These are phyloP conservation scores for Phylloporus rhodoxanthus DNA, from an alignment of 768 basidiomycete species.

Conservation along the genomic window DNA sequence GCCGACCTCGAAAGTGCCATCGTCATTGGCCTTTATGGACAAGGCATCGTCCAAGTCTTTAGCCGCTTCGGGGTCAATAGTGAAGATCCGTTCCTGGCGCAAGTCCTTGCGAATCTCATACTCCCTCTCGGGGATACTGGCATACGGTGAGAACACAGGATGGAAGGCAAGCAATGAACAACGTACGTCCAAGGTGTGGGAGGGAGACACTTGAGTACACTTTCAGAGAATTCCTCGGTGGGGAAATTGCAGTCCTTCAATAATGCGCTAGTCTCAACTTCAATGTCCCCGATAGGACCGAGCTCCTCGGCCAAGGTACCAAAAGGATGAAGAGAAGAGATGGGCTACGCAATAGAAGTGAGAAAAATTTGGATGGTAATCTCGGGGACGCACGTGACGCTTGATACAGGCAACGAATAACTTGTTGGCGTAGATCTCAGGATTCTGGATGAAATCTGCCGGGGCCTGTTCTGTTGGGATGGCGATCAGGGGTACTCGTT, in stretches of 20 bases:
- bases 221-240: conserved; percentile 93
- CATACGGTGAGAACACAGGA: conserved; percentile 8
- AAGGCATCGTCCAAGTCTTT: conserved; percentile 95
- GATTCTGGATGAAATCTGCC: conserved; percentile 89
- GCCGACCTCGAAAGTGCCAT: conserved; percentile 88
- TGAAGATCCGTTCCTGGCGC: conserved; percentile 80
- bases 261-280: conserved; percentile 95
- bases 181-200: conserved; percentile 90
- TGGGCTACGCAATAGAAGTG: conserved; percentile 48
- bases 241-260: conserved; percentile 99
- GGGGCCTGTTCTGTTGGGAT: conserved; percentile 99
- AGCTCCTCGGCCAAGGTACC: conserved; percentile 97
- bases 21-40: conserved; percentile 82
- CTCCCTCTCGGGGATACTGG: conserved; percentile 83
- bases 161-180: background rate
- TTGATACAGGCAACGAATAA: conserved; percentile 98
- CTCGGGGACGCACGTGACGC: conserved; percentile 67
- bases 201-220: conserved; percentile 91
- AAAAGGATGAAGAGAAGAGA: conserved; percentile 96
- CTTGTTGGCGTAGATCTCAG: conserved; percentile 83
- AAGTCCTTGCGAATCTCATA: conserved; percentile 84
- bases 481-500: conserved; percentile 96
- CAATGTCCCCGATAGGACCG: conserved; percentile 96
- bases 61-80: conserved; percentile 85
- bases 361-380: conserved; percentile 10